Percentiles rank a stretch among this genome's conserved stretches.
These are phyloP conservation scores for Coriaria nepalensis DNA, from an alignment of 306 rosid species.

Conservation along the genomic window DNA sequence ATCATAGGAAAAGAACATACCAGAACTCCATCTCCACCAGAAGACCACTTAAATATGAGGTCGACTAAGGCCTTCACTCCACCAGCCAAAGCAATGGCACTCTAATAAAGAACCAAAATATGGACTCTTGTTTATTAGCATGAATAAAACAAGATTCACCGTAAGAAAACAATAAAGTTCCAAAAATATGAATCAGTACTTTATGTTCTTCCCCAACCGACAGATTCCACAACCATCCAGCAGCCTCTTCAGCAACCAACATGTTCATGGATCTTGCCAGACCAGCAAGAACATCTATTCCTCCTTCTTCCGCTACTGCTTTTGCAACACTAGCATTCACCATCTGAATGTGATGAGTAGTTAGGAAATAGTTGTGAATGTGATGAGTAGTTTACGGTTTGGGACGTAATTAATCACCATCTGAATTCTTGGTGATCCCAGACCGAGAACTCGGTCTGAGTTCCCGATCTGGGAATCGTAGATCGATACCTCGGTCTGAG, in stretches of 20 bases:
- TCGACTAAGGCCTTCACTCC: conserved; percentile 95
- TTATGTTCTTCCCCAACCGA: conserved; percentile 99
- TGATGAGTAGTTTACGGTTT: too few relatives aligned
- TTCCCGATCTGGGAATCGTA: too few relatives aligned
- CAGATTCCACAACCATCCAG: conserved; percentile 99
- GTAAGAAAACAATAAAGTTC: conserved; percentile 6
- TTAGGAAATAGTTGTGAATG: too few relatives aligned
- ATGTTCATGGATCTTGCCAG: conserved; percentile 97
- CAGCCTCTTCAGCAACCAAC: conserved; percentile 99
- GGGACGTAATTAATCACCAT: too few relatives aligned
- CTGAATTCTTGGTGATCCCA: too few relatives aligned
- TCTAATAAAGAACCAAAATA: conserved; percentile 29
- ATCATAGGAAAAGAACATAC: conserved; percentile 30
- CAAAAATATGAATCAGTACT: conserved; percentile 28
- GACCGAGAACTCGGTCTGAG: too few relatives aligned
- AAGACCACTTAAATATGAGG: conserved; percentile 96
- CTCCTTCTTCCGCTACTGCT: conserved; percentile 99
- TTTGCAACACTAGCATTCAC: conserved; percentile 89
- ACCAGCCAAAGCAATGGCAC: conserved; percentile 96
- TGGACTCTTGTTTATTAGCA: conserved; percentile 13
- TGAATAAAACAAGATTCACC: too few relatives aligned
- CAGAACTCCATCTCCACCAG: conserved; percentile 94
- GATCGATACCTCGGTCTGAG: too few relatives aligned
- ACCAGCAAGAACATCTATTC: conserved; percentile 87
- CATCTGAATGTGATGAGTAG: too few relatives aligned